These are phyloP conservation scores for Tinospora cordifolia DNA, from an alignment of 164 flowering plant genomes.

Conservation along the genomic window DNA sequence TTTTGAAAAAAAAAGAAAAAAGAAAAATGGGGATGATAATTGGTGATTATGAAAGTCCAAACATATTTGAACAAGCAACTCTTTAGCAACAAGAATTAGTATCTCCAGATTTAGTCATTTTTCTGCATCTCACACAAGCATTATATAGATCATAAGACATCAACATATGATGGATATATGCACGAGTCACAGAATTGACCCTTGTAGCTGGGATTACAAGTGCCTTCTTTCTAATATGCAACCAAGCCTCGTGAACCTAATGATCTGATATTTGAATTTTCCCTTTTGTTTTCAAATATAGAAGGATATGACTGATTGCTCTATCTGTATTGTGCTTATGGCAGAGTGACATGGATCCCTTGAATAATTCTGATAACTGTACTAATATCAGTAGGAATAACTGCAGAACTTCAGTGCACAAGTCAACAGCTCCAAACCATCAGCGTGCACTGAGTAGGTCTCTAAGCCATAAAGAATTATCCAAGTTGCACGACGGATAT, in stretches of 20 bases:
- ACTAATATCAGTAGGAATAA: slow-evolving; percentile 25
- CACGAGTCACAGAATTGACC: not conserved
- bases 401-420: slow-evolving; percentile 24
- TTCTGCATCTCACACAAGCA: no score
- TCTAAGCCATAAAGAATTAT: slow-evolving; percentile 58
- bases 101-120: no score
- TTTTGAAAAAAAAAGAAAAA: no score
- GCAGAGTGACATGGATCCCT: slow-evolving; percentile 58
- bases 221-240: not conserved
- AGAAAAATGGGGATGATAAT: no score
- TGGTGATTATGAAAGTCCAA: no score
- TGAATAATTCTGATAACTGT: slow-evolving; percentile 24
- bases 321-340: slow-evolving; percentile 12
- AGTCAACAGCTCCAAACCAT: slow-evolving; percentile 31
- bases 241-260: not conserved
- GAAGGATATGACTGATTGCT: not conserved
- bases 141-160: no score
- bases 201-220: not conserved
- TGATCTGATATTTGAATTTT: not conserved
- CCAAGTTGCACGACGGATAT: slow-evolving; percentile 48
- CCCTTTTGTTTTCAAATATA: not conserved
- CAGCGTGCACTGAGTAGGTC: slow-evolving; percentile 48
- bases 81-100: no score
- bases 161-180: no score
- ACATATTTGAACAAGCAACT: no score